phyloP scores from a whole-genome alignment of 805 yeast species.

The Kregervanrija pseudodelftensis region DNA sequence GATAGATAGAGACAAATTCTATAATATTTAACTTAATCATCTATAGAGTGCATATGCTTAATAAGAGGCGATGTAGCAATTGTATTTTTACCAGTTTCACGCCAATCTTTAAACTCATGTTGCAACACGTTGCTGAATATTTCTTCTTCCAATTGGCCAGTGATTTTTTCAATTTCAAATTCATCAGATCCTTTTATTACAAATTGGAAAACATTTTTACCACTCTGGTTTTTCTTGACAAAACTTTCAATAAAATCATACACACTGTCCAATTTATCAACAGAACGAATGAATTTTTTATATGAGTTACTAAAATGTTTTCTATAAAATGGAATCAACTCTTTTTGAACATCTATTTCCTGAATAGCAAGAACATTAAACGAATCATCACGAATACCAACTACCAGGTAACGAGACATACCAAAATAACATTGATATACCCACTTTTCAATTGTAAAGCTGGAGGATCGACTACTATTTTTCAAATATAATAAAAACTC shows the following conservation, averaged over 20 bases:
- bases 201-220: no score
- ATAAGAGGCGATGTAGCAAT: no score
- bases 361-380: slow-evolving; percentile 1
- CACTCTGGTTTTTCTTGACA: not conserved
- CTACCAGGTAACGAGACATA: slow-evolving; percentile 6
- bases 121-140: no score
- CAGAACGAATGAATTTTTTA: slow-evolving; percentile 1
- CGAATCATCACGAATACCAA: slow-evolving; percentile 8
- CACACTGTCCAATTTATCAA: not conserved
- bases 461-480: slow-evolving; percentile 1
- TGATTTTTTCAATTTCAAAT: no score
- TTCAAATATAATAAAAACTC: slow-evolving; percentile 4
- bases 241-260: not conserved
- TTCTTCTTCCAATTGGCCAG: no score
- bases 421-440: slow-evolving; percentile 11
- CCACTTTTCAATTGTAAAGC: slow-evolving; percentile 5
- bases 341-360: not conserved
- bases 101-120: no score
- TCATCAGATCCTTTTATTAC: no score
- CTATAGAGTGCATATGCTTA: no score
- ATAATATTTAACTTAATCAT: no score
- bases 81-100: no score
- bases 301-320: not conserved
- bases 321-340: slow-evolving; percentile 9
- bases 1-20: no score